phyloP scores from a whole-genome alignment of 345 rosid genomes.

The Cardamine resedifolia region DNA sequence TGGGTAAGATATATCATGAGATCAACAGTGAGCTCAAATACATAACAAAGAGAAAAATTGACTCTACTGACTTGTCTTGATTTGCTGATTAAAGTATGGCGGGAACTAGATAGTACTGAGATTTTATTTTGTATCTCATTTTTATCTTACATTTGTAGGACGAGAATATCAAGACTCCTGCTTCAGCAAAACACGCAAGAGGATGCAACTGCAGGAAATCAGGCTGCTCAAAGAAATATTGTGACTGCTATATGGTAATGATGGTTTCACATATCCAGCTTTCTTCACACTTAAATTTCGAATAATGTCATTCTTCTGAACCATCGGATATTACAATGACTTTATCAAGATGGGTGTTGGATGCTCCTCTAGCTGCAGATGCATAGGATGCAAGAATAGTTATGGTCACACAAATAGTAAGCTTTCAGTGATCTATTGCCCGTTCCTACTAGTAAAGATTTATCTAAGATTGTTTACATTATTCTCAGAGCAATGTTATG shows the following conservation, averaged over 20 bases:
- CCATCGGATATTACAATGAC: constrained; percentile 28
- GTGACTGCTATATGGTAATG: constrained; percentile 77
- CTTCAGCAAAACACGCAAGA: constrained; percentile 70
- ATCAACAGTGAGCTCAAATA: not conserved
- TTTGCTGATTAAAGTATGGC: not conserved
- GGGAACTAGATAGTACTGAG: not conserved
- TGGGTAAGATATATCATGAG: constrained; percentile 43
- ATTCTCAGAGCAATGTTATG: constrained; percentile 8
- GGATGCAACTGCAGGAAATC: constrained; percentile 89
- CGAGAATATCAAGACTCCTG: constrained; percentile 61
- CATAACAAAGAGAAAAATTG: not conserved
- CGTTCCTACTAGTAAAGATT: not conserved
- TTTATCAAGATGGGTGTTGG: constrained; percentile 62
- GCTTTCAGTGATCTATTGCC: constrained; percentile 12
- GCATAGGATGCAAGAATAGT: constrained; percentile 63
- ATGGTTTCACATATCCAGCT: constrained; percentile 14
- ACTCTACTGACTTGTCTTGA: constrained; percentile 9
- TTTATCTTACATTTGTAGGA: constrained; percentile 41
- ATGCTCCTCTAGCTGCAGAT: constrained; percentile 70
- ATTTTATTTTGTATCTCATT: not conserved
- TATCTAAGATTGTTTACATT: constrained; percentile 7
- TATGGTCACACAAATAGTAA: constrained; percentile 52
- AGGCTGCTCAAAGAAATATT: constrained; percentile 72
- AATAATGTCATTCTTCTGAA: constrained; percentile 8
- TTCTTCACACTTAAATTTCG: not conserved